These are phyloP conservation scores for Penicillium fimorum DNA, from an alignment of 495 filamentous ascomycete genomes.

Conservation along the genomic window DNA sequence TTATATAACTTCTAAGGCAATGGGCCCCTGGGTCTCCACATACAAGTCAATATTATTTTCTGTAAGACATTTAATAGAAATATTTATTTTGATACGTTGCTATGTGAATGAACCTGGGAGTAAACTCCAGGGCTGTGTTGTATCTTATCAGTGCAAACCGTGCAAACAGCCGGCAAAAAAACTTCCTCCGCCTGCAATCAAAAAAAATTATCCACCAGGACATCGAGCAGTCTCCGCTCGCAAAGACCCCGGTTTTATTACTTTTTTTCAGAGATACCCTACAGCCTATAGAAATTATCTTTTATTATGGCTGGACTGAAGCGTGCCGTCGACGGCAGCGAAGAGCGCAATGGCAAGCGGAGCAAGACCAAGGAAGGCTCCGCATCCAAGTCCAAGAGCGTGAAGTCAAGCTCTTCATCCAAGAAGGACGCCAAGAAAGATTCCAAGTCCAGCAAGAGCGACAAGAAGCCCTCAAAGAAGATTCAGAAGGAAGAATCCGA, in stretches of 20 bases:
- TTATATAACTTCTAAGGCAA: background rate
- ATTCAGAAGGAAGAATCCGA: slow-evolving; percentile 32
- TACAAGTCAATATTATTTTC: background rate
- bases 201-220: slow-evolving; percentile 35
- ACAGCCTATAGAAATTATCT: background rate
- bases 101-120: background rate
- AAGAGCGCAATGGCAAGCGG: slow-evolving; percentile 50
- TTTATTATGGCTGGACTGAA: slow-evolving; percentile 46
- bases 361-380: slow-evolving; percentile 43
- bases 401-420: slow-evolving; percentile 27
- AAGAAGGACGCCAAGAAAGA: slow-evolving; percentile 33
- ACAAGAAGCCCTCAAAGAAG: slow-evolving; percentile 39
- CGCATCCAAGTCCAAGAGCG: slow-evolving; percentile 34
- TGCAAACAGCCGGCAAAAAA: slow-evolving; percentile 38
- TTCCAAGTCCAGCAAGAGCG: slow-evolving; percentile 24
- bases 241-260: slow-evolving; percentile 13
- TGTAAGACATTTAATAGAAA: background rate
- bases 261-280: slow-evolving; percentile 8
- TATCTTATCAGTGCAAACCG: slow-evolving; percentile 39
- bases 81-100: background rate
- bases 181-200: slow-evolving; percentile 33
- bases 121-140: background rate
- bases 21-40: too few relatives aligned
- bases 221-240: slow-evolving; percentile 27
- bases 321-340: slow-evolving; percentile 41